Evolutionary conservation across 2,329 filamentous ascomycete genomes (phyloP).

Genomic region (Cercospora beticola): DNA sequence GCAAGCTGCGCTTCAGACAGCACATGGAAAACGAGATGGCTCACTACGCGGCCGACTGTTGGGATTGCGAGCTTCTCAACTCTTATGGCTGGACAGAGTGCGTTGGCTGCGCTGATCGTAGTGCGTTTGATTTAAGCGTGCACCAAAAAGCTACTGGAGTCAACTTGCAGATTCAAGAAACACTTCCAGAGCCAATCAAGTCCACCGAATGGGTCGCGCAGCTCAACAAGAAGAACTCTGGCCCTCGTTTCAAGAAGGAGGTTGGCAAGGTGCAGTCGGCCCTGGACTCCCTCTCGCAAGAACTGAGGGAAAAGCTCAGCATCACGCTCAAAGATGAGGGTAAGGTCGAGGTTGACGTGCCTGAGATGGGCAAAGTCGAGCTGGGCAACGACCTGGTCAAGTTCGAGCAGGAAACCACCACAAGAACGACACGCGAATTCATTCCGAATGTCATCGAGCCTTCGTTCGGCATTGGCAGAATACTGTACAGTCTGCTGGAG

Average conservation of each 20-base stretch:
- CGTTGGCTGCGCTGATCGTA: conserved; percentile 93
- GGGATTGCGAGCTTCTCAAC: conserved; percentile 91
- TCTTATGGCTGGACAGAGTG: conserved; percentile 98
- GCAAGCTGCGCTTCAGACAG: conserved; percentile 92
- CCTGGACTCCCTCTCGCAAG: conserved; percentile 72
- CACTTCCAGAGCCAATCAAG: conserved; percentile 71
- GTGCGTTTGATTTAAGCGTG: conserved; percentile 88
- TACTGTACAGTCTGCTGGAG: conserved; percentile 89
- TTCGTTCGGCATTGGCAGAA: conserved; percentile 94
- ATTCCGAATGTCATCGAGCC: conserved; percentile 87
- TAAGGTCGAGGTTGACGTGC: conserved; percentile 74
- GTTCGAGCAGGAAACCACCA: conserved; percentile 79
- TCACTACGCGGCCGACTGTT: conserved; percentile 95
- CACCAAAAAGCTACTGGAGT: conserved; percentile 91
- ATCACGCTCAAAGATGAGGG: conserved; percentile 70
- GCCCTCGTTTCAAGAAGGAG: conserved; percentile 92
- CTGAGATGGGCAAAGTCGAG: conserved; percentile 67
- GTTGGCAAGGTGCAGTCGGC: conserved; percentile 81
- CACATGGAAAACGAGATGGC: conserved; percentile 92
- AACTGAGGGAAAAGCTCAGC: conserved; percentile 75
- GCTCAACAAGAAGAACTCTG: conserved; percentile 92
- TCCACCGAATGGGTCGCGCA: conserved; percentile 87
- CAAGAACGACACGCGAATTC: conserved; percentile 84
- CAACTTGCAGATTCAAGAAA: conserved; percentile 80
- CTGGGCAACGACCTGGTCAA: conserved; percentile 75